phyloP scores from a whole-genome alignment of 768 basidiomycete species.

The Mrakia frigida region DNA sequence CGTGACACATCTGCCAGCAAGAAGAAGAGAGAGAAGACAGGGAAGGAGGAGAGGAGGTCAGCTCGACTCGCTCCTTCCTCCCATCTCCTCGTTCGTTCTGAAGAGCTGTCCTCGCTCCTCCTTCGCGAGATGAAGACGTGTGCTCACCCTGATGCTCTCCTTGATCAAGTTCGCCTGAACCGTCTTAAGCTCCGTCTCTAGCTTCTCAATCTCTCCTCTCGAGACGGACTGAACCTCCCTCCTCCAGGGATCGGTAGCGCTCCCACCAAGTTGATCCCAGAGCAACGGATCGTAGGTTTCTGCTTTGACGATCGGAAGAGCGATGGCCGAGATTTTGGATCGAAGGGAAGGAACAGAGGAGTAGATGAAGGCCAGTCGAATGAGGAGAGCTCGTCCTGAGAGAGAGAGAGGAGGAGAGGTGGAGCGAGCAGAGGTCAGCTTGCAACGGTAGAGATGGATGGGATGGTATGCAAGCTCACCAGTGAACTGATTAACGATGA shows the following conservation, averaged over 20 bases:
- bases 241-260: constrained; percentile 52
- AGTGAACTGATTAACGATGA: constrained; percentile 68
- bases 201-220: constrained; percentile 65
- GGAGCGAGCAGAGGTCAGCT: neutral
- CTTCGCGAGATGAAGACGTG: constrained; percentile 34
- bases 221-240: constrained; percentile 64
- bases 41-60: constrained; percentile 31
- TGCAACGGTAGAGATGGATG: constrained; percentile 16
- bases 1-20: constrained; percentile 70
- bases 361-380: constrained; percentile 66
- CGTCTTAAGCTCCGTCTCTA: constrained; percentile 91
- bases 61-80: constrained; percentile 11
- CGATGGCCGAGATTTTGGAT: constrained; percentile 15
- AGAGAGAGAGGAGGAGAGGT: constrained; percentile 14
- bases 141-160: constrained; percentile 82
- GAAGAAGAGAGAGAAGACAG: constrained; percentile 29
- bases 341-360: constrained; percentile 57
- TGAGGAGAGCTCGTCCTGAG: constrained; percentile 68
- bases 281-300: constrained; percentile 20
- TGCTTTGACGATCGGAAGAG: constrained; percentile 24
- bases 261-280: constrained; percentile 20
- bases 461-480: constrained; percentile 48
- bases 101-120: neutral
- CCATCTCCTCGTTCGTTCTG: neutral
- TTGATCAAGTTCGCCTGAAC: constrained; percentile 97